Percentiles rank a stretch among this genome's conserved stretches.
phyloP scores from a whole-genome alignment of 1,284 basidiomycete genomes.

The Cutaneotrichosporon sp. region DNA sequence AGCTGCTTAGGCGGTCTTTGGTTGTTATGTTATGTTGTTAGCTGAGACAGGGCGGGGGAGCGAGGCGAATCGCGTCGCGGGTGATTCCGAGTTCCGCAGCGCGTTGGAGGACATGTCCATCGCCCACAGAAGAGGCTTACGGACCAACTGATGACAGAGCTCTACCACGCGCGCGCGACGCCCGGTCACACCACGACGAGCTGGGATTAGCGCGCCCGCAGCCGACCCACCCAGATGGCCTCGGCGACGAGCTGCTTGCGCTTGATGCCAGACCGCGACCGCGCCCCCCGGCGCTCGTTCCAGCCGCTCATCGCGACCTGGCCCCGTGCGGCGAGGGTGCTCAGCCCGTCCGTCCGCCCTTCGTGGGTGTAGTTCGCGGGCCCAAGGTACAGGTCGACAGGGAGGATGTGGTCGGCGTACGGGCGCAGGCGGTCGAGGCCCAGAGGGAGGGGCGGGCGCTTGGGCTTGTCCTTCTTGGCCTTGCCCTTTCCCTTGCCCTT shows the following conservation, averaged over 20 bases:
- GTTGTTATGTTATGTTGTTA: constrained; percentile 11
- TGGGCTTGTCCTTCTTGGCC: neutral
- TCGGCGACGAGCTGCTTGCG: neutral
- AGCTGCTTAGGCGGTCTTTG: neutral
- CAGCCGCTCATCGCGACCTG: neutral
- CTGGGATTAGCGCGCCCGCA: neutral
- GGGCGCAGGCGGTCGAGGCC: neutral
- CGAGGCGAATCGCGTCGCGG: neutral
- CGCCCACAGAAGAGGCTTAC: too few species aligned
- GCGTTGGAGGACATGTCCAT: too few species aligned
- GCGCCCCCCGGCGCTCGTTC: neutral
- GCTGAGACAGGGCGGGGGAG: neutral
- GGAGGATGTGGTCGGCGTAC: neutral
- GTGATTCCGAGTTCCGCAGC: neutral
- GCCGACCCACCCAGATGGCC: neutral
- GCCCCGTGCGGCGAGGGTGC: neutral
- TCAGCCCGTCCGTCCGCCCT: neutral
- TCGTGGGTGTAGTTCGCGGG: neutral
- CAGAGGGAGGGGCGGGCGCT: neutral
- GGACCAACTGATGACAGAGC: too few species aligned
- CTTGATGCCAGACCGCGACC: neutral
- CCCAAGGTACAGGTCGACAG: neutral
- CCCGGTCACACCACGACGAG: neutral
- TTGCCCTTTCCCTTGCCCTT: neutral
- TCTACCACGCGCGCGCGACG: too few species aligned